Percentiles rank a stretch among this genome's conserved stretches.
phyloP scores from a whole-genome alignment of 2,329 filamentous ascomycete species.

The Fusarium temperatum region DNA sequence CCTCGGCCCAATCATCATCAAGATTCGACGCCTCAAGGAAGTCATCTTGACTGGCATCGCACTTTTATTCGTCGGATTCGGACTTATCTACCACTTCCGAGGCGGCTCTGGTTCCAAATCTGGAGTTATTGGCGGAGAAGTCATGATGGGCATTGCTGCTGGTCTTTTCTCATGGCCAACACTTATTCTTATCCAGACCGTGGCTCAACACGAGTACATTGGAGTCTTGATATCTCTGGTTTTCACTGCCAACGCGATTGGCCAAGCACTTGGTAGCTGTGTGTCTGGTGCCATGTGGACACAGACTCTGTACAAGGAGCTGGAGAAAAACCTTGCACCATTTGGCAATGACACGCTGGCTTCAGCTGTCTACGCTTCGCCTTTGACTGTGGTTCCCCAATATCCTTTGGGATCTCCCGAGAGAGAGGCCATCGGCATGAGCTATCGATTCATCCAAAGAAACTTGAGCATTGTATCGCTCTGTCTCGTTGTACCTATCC shows the following conservation, averaged over 20 bases:
- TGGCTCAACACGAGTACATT: neutral
- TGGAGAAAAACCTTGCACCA: neutral
- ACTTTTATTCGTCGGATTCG: neutral
- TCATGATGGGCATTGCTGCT: neutral
- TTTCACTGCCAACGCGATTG: neutral
- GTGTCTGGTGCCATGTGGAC: neutral
- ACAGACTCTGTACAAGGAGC: neutral
- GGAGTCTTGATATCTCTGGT: neutral
- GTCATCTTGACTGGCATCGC: neutral
- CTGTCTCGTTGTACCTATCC: neutral
- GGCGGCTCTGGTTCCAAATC: neutral
- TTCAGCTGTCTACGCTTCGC: neutral
- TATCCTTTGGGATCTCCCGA: neutral
- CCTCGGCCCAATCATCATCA: neutral
- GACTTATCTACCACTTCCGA: neutral
- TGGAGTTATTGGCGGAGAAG: neutral
- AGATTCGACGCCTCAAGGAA: neutral
- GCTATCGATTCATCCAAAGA: neutral
- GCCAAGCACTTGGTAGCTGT: neutral
- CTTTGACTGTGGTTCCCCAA: neutral
- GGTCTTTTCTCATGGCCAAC: neutral
- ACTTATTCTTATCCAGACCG: neutral
- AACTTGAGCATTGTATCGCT: neutral
- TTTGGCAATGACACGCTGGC: neutral
- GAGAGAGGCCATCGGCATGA: neutral